phyloP scores from a whole-genome alignment of 805 yeast genomes.

The Phaffomyces thermotolerans region DNA sequence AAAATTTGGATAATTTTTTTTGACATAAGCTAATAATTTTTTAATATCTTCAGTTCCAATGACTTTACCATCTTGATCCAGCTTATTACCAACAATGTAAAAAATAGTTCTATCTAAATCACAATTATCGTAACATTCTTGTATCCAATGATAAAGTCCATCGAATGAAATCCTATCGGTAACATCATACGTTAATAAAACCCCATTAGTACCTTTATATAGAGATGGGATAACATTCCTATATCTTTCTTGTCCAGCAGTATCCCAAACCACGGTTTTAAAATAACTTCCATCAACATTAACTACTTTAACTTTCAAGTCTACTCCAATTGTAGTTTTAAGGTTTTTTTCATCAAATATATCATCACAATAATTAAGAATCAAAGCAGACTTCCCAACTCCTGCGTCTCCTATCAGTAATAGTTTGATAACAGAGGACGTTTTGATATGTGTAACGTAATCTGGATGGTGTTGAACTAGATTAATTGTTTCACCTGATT shows the following conservation, averaged over 20 bases:
- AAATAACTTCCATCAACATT: conserved; percentile 37
- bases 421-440: conserved; percentile 27
- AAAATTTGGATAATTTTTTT: conserved; percentile 24
- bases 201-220: conserved; percentile 41
- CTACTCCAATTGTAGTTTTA: conserved; percentile 40
- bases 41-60: conserved; percentile 35
- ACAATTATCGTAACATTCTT: conserved; percentile 32
- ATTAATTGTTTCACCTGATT: conserved; percentile 7
- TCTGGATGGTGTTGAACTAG: conserved; percentile 16
- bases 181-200: conserved; percentile 38
- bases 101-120: conserved; percentile 27
- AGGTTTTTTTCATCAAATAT: conserved; percentile 28
- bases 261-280: conserved; percentile 42
- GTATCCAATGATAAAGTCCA: conserved; percentile 34
- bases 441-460: conserved; percentile 10
- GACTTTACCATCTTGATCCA: conserved; percentile 30
- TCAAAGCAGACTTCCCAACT: conserved; percentile 42
- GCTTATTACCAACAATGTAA: conserved; percentile 41
- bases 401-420: conserved; percentile 39
- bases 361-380: conserved; percentile 35
- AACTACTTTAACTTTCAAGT: conserved; percentile 36
- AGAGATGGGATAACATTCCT: conserved; percentile 38
- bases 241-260: conserved; percentile 46
- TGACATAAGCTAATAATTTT: conserved; percentile 24
- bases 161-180: conserved; percentile 31